A percentile compares a stretch with the other conserved stretches of the same genome.
These are phyloP conservation scores for Nakaseomyces bracarensis DNA, from an alignment of 1,139 yeast species.

Conservation along the genomic window DNA sequence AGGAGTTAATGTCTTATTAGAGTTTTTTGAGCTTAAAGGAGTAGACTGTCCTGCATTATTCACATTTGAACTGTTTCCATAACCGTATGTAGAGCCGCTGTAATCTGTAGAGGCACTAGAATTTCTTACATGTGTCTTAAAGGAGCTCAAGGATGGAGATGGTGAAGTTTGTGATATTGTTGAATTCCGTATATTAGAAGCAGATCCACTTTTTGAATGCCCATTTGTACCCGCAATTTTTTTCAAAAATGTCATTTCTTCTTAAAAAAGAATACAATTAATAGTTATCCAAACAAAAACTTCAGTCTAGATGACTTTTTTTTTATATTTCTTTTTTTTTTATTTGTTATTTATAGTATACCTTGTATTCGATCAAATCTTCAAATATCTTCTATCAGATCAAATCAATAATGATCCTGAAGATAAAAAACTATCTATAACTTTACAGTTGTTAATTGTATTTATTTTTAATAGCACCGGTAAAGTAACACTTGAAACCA, in stretches of 20 bases:
- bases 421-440: too few relatives aligned
- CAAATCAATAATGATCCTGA: too few relatives aligned
- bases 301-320: too few relatives aligned
- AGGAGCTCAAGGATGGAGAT: slow-evolving; percentile 10
- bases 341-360: too few relatives aligned
- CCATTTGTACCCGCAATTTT: slow-evolving; percentile 19
- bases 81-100: neutral
- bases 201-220: slow-evolving; percentile 23
- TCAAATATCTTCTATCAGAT: too few relatives aligned
- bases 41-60: neutral
- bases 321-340: too few relatives aligned
- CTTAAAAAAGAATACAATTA: neutral
- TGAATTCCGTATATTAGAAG: slow-evolving; percentile 16
- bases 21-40: slow-evolving; percentile 1
- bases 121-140: slow-evolving; percentile 5
- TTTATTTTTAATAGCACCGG: too few relatives aligned
- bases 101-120: slow-evolving; percentile 1
- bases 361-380: too few relatives aligned
- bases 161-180: slow-evolving; percentile 14
- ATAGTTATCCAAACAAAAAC: too few relatives aligned
- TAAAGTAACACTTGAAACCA: too few relatives aligned
- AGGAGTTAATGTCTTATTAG: neutral
- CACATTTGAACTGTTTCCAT: neutral
- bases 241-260: slow-evolving; percentile 27
- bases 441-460: too few relatives aligned